Base-by-base conservation (phyloP, 805 yeast genomes). In the Saccharomycopsis sp. region DNA sequence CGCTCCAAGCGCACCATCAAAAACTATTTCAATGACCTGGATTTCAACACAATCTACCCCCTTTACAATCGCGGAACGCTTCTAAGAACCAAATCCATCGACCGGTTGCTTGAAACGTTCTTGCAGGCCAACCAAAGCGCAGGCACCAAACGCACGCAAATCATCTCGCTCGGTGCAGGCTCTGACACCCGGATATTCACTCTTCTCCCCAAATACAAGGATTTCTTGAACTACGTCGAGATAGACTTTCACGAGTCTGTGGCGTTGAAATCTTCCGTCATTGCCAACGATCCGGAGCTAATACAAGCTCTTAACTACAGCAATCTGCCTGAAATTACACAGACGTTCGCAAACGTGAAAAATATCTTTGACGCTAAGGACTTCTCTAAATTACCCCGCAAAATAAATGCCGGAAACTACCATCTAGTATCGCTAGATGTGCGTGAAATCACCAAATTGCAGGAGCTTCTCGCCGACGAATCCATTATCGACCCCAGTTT, bases 91-190 rank as follows among this genome's bases (percentile, higher is more conserved):
- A 62, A 58, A 16, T 74, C 77, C 54, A 73, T 82, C 34, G 78
- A 80, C 61, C 20, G 57, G 8, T 63, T 81, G 7, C 69, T 80
- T 1, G 67, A 70, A 2, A 64, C 64, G 50, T 79, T 79, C 58
- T 62, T 78, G 2, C 48, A 41, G 50, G 55, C 29, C 8, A 48
- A 47, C 44, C 60, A 57, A 51, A 52, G 64, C 34, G 44, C 76
- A 8, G 53, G 20, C 53, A 15, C 20, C 12, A 15, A 44, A 29
- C 15, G 9, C 12, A 59, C 60, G 51, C 85, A 86, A 65, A 77
- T 87, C 15, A 71, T 88, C 1, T 85, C 90, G 0, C 66, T 87
- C n/a, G 95, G 95, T 0, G 85, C 91, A 1, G 95, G 95, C 3
- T 84, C 89, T 15, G 95, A 88, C 64, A 85, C 94, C 0, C 67